Conservation (phyloP, 2,329 filamentous ascomycete genomes). For the Ophiostoma angusticollis region DNA sequence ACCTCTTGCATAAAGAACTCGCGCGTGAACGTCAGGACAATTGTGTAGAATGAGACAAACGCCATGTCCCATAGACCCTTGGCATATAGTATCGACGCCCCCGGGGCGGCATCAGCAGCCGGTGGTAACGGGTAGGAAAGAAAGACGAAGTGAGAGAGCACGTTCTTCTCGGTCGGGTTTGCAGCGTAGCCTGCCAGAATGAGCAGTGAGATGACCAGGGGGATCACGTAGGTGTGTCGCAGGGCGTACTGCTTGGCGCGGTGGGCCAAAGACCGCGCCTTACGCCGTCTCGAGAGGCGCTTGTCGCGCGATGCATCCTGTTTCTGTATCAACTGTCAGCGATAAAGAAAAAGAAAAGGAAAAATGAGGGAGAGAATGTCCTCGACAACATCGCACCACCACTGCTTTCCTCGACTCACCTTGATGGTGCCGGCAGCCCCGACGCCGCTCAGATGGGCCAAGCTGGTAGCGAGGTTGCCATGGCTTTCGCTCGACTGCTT, state of each 20-base stretch:
- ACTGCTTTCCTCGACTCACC: conserved; percentile 9
- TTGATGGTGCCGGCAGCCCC: conserved; percentile 6
- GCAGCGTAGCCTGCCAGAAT: conserved; percentile 57
- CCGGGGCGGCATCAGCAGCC: conserved; percentile 25
- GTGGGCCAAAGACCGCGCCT: conserved; percentile 39
- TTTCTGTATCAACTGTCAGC: conserved; percentile 5
- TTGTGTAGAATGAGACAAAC: conserved; percentile 78
- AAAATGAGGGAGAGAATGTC: too few relatives aligned
- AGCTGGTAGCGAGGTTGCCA: conserved; percentile 40
- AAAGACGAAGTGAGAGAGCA: conserved; percentile 70
- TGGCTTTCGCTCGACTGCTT: conserved; percentile 44
- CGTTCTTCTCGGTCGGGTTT: conserved; percentile 67
- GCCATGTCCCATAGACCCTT: conserved; percentile 80
- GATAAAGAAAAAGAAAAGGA: too few relatives aligned
- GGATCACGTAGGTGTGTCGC: conserved; percentile 51
- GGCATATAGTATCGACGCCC: conserved; percentile 56
- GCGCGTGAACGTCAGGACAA: conserved; percentile 83
- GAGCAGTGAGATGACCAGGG: conserved; percentile 52
- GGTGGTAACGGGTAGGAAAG: conserved; percentile 68
- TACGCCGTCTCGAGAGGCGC: conserved; percentile 40
- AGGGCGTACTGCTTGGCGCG: conserved; percentile 37
- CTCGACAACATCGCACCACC: too few relatives aligned
- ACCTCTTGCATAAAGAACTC: conserved; percentile 93
- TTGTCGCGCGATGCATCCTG: conserved; percentile 19
- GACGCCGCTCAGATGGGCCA: conserved; percentile 28